Conservation (phyloP, 1,284 basidiomycete genomes). For the Ceratobasidium sp. region DNA sequence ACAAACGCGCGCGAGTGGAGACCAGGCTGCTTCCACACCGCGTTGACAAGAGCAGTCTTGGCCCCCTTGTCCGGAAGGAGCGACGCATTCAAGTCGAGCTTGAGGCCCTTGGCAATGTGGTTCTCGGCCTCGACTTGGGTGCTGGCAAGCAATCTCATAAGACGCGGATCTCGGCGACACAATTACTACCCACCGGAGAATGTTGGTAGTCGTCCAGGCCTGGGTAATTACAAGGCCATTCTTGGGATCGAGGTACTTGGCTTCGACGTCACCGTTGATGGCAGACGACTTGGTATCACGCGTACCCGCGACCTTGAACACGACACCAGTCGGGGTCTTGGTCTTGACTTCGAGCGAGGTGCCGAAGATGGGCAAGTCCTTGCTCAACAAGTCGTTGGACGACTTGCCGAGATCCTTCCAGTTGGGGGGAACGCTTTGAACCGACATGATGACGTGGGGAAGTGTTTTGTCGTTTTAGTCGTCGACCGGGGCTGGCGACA, state of each 20-base stretch:
- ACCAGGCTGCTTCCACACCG: constrained; percentile 96
- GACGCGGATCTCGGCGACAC: neutral
- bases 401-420: constrained; percentile 93
- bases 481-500: too few species aligned
- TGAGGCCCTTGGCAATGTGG: constrained; percentile 96
- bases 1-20: constrained; percentile 91
- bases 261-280: constrained; percentile 89
- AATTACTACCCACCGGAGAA: constrained; percentile 62
- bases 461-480: too few species aligned
- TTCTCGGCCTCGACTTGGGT: constrained; percentile 96
- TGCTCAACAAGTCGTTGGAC: constrained; percentile 91
- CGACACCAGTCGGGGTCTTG: constrained; percentile 85
- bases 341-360: constrained; percentile 92
- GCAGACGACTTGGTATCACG: constrained; percentile 74
- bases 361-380: constrained; percentile 90
- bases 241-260: constrained; percentile 86
- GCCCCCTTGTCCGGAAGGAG: constrained; percentile 83
- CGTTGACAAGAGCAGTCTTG: constrained; percentile 82
- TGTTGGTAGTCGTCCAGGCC: constrained; percentile 93
- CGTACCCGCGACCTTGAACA: constrained; percentile 83
- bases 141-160: constrained; percentile 45
- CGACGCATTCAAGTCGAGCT: constrained; percentile 88
- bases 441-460: constrained; percentile 56
- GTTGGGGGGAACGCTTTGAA: constrained; percentile 89
- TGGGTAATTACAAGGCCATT: constrained; percentile 91